A percentile compares a stretch with the other conserved stretches of the same genome.
These are phyloP conservation scores for Fraxinus cuspidata DNA, from an alignment of 257 asterid genomes.

Conservation along the genomic window DNA sequence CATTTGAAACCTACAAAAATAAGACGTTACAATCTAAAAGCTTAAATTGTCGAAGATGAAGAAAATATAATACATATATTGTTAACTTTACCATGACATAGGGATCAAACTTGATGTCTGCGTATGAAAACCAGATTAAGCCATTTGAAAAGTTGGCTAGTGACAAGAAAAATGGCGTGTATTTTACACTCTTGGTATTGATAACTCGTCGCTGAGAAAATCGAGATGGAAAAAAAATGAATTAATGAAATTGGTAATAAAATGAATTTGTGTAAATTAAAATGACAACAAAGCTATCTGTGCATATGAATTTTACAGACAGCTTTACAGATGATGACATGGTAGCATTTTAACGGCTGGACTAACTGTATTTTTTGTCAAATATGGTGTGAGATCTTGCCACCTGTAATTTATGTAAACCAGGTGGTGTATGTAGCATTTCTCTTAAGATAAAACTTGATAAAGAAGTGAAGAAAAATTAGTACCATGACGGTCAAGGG, in stretches of 20 bases:
- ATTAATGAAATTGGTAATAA: background rate
- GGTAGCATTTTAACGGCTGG: too few species aligned
- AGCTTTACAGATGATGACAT: too few species aligned
- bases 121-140: slow-evolving; percentile 57
- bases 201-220: slow-evolving; percentile 56
- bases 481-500: slow-evolving; percentile 72
- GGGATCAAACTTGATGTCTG: slow-evolving; percentile 60
- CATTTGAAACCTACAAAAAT: slow-evolving; percentile 48
- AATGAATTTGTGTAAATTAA: background rate
- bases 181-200: slow-evolving; percentile 73
- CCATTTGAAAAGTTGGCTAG: slow-evolving; percentile 67
- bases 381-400: too few species aligned
- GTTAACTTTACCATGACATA: slow-evolving; percentile 48
- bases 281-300: too few species aligned
- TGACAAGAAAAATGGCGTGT: slow-evolving; percentile 73
- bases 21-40: background rate
- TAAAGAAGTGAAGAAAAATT: background rate
- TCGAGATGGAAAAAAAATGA: background rate
- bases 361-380: too few species aligned
- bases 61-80: background rate
- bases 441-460: background rate
- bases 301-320: too few species aligned
- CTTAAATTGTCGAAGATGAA: background rate
- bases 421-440: too few species aligned
- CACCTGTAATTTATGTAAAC: too few species aligned